Evolutionary conservation across 2,329 filamentous ascomycete genomes (phyloP).

Genomic region (Grosmannia huntii): DNA sequence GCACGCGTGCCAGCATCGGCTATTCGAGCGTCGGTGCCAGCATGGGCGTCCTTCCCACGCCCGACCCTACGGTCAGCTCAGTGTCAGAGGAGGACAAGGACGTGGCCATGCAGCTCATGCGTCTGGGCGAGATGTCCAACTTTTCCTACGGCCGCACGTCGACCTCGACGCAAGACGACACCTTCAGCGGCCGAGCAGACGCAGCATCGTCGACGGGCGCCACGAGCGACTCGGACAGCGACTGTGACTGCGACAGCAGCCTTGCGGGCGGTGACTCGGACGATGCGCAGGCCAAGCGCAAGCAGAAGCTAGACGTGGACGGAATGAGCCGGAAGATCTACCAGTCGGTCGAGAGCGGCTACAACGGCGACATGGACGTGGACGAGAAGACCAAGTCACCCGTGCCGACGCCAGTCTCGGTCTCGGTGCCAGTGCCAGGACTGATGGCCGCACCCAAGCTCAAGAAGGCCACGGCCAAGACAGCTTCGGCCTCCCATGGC

Average conservation of each 20-base stretch:
- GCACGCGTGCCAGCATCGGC: constrained; percentile 50
- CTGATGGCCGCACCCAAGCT: constrained; percentile 26
- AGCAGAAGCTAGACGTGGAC: constrained; percentile 39
- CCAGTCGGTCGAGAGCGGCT: constrained; percentile 32
- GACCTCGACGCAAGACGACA: constrained; percentile 85
- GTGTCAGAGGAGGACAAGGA: constrained; percentile 92
- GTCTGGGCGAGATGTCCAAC: constrained; percentile 85
- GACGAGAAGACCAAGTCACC: constrained; percentile 34
- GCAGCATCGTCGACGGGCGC: constrained; percentile 73
- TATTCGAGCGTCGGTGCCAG: constrained; percentile 26
- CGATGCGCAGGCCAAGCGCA: constrained; percentile 40
- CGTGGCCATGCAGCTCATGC: constrained; percentile 93
- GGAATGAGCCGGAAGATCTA: constrained; percentile 33
- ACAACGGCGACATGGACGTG: constrained; percentile 46
- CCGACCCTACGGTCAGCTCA: constrained; percentile 94
- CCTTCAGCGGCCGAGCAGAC: constrained; percentile 81
- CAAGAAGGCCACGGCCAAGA: constrained; percentile 24
- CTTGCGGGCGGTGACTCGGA: constrained; percentile 42
- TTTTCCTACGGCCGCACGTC: constrained; percentile 88
- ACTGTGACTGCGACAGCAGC: constrained; percentile 57
- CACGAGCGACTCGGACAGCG: constrained; percentile 64
- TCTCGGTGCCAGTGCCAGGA: constrained; percentile 5
- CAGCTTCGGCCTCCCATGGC: constrained; percentile 24
- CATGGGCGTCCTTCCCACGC: constrained; percentile 67
- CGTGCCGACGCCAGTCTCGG: constrained; percentile 13